Conservation (phyloP, 345 rosid genomes). For the Eucalyptus cloeziana region DNA sequence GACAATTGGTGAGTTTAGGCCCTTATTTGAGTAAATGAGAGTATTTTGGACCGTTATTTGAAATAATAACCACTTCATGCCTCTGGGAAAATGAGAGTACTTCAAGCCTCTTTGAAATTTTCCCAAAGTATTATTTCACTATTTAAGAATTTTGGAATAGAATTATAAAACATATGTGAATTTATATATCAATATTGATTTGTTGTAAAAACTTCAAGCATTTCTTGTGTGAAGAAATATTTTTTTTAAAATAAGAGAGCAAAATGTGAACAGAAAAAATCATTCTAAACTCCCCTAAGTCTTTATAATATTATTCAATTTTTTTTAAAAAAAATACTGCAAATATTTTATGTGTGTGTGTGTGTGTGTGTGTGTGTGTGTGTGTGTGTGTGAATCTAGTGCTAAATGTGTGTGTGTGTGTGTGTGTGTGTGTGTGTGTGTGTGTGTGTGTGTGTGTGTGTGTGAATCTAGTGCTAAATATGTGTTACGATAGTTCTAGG, state of each 20-base stretch:
- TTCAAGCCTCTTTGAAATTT: too few species aligned
- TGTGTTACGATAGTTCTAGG: neutral
- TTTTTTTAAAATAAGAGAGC: neutral
- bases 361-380: too few species aligned
- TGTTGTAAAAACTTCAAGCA: neutral
- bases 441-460: too few species aligned
- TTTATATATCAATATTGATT: neutral
- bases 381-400: too few species aligned
- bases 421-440: too few species aligned
- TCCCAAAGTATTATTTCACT: neutral
- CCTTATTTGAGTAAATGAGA: too few species aligned
- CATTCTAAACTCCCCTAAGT: neutral
- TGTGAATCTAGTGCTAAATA: neutral
- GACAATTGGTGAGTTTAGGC: too few species aligned
- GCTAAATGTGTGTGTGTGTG: too few species aligned
- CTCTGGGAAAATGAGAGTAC: too few species aligned
- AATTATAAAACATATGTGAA: neutral
- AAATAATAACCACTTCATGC: too few species aligned
- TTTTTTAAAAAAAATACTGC: neutral
- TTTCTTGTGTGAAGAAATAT: neutral
- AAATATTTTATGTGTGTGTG: too few species aligned
- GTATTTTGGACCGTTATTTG: too few species aligned
- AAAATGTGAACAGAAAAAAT: neutral
- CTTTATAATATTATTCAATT: neutral
- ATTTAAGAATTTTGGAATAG: neutral